Evolutionary conservation across 1,284 basidiomycete genomes (phyloP).

Genomic region (Erythrobasidium hasegawianum): DNA sequence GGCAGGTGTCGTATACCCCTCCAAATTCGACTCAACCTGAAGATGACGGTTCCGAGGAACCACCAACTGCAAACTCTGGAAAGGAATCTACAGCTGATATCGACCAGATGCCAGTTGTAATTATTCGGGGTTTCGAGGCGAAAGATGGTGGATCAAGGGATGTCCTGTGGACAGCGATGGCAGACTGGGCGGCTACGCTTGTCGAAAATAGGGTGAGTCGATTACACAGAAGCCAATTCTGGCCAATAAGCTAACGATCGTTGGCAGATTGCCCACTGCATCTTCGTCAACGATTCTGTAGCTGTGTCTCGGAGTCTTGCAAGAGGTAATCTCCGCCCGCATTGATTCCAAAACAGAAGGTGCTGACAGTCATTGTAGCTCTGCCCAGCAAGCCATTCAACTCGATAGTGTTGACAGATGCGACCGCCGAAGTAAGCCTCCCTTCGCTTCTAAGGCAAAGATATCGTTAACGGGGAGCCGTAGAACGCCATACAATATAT

Average conservation of each 20-base stretch:
- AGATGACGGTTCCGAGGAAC: not conserved
- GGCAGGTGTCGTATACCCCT: not conserved
- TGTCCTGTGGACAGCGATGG: conserved; percentile 69
- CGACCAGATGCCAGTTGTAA: conserved; percentile 69
- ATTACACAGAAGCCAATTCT: too few relatives aligned
- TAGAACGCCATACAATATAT: conserved; percentile 75
- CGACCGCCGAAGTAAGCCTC: conserved; percentile 58
- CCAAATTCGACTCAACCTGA: not conserved
- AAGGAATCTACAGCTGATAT: conserved; percentile 52
- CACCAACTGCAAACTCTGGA: not conserved
- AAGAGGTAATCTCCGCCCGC: conserved; percentile 61
- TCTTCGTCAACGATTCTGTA: conserved; percentile 84
- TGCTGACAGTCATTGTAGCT: conserved; percentile 54
- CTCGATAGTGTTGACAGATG: conserved; percentile 73
- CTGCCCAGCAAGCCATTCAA: conserved; percentile 81
- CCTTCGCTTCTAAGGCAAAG: too few relatives aligned
- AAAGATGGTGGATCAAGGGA: conserved; percentile 58
- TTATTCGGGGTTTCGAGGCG: conserved; percentile 44
- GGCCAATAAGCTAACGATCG: too few relatives aligned
- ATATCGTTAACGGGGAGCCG: too few relatives aligned
- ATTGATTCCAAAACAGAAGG: too few relatives aligned
- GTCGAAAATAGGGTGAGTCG: conserved; percentile 67
- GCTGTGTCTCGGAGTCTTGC: conserved; percentile 79
- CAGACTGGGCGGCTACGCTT: conserved; percentile 79
- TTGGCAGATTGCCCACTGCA: conserved; percentile 81